phyloP scores from a whole-genome alignment of 208 protist genomes.

The Trypanosoma platydactyli region DNA sequence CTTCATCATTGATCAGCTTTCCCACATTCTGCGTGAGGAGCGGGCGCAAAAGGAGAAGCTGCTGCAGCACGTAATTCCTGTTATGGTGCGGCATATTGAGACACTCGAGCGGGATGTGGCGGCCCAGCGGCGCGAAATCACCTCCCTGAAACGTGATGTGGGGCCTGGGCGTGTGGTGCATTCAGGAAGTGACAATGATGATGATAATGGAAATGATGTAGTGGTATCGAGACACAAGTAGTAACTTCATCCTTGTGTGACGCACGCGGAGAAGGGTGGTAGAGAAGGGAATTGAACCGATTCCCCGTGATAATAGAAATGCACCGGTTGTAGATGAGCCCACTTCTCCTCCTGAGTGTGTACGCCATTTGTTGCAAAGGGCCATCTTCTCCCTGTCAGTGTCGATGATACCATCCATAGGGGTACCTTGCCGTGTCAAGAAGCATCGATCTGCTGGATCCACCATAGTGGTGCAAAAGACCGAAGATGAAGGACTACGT shows the following conservation, averaged over 20 bases:
- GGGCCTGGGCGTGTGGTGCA: neutral
- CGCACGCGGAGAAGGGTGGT: too few species aligned
- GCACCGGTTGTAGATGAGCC: neutral
- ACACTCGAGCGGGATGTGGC: conserved; percentile 6
- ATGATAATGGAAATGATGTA: neutral
- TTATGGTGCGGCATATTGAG: conserved; percentile 19
- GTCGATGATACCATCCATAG: too few species aligned
- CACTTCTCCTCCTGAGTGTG: conserved; percentile 11
- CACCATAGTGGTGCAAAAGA: too few species aligned
- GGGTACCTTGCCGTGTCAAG: too few species aligned
- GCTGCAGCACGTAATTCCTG: conserved; percentile 15
- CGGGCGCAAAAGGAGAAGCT: conserved; percentile 13
- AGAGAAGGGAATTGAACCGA: too few species aligned
- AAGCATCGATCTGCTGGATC: too few species aligned
- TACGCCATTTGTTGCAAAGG: neutral
- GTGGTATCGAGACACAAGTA: neutral
- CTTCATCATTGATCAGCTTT: conserved; percentile 31
- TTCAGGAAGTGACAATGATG: neutral
- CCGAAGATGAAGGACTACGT: conserved; percentile 40
- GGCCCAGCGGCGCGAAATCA: conserved; percentile 7
- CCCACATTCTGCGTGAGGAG: conserved; percentile 18
- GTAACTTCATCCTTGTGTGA: neutral
- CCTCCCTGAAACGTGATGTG: neutral
- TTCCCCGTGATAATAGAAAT: neutral
- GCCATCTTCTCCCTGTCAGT: conserved; percentile 50